Conservation (phyloP, 257 asterid species). For the Oldenlandia corymbosa region DNA sequence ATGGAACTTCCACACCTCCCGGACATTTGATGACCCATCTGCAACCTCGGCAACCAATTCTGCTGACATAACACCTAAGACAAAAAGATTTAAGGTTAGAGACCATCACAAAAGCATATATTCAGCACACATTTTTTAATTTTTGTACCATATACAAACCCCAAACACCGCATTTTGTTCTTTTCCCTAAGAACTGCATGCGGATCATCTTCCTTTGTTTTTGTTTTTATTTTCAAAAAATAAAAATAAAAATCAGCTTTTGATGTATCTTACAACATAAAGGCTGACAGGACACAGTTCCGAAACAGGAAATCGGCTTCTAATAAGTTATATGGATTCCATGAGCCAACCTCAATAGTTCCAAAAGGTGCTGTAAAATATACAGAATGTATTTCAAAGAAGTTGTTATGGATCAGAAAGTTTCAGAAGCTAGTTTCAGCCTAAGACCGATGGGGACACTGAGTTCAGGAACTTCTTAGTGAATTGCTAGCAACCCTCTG, state of each 20-base stretch:
- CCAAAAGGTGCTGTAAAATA: not conserved
- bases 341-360: not conserved
- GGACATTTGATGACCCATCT: conserved; percentile 88
- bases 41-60: conserved; percentile 72
- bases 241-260: no score
- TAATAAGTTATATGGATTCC: not conserved
- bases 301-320: no score
- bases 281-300: no score
- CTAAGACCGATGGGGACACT: not conserved
- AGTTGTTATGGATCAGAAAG: not conserved
- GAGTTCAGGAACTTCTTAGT: not conserved
- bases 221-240: no score
- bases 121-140: not conserved
- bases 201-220: no score
- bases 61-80: conserved; percentile 50
- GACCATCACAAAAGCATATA: not conserved
- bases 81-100: conserved; percentile 9
- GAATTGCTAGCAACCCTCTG: not conserved
- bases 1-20: conserved; percentile 86
- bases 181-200: no score
- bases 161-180: not conserved
- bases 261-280: no score
- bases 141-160: not conserved
- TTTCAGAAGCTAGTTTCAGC: not conserved
- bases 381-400: not conserved